Evolutionary conservation across 768 basidiomycete species (phyloP), one percentile per base, ranked within the genome.

Genomic region (Tubosaeta brunneosetosa): DNA sequence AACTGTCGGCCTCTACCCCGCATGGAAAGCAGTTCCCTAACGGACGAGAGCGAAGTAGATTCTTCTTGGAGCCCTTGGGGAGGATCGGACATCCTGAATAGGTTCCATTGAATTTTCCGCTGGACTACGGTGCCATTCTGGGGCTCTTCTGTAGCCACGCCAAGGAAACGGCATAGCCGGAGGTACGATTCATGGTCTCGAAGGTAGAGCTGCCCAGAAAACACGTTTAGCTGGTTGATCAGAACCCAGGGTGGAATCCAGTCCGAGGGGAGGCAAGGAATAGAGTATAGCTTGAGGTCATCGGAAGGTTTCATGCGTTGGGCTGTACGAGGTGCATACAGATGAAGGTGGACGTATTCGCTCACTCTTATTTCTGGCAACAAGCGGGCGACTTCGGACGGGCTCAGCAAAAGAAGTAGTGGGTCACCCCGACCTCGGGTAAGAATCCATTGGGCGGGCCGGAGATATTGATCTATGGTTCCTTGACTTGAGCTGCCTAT

Each of bases 1-100:
- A 65, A 77, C 12, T 61, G 57, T 58, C 68, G 61, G 7, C 73
- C 73, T 52, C 73, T 76, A 52, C 72, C 65, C 29, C 73, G 65
- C 32, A 68, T 51, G 13, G 48, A 45, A 32, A 65, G 42, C 10
- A 63, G 17, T 8, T 26, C 48, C 47, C 47, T 47, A 25, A 66
- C 47, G 25, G 66, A 62, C 14, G 58, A 47, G 1, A 77, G 38
- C 22, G 22, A 2, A 9, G 72, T 73, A 37, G 67, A 25, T 5
- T 44, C 26, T 44, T 25, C 14, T 44, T 25, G 26, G 26, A 16
- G 9, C 29, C 26, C 14, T 44, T 25, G 26, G 26, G 27, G 9
- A 9, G 6, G 29, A 9, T 29, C 4, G 6, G 29, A 9, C 6
- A 29, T 9, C 9, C 29, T 4, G 29, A 29, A 36, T 13, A 16